Evolutionary conservation across 352 stramenopile genomes (phyloP).

Genomic region (Phytophthora pini): DNA sequence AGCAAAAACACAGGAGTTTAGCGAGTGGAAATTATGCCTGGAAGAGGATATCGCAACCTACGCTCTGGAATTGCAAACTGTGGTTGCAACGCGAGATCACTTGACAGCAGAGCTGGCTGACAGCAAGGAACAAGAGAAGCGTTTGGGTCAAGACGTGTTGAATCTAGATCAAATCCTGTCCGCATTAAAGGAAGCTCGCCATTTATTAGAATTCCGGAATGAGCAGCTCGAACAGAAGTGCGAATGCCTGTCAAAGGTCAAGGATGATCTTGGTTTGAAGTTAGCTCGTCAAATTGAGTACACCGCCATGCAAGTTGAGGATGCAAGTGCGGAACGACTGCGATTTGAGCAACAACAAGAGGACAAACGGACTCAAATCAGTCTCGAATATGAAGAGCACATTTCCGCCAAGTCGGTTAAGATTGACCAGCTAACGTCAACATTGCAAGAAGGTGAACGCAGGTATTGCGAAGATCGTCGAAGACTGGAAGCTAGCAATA

Average conservation of each 20-base stretch:
- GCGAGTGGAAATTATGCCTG: conserved; percentile 14
- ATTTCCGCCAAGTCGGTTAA: conserved; percentile 38
- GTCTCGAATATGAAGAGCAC: conserved; percentile 10
- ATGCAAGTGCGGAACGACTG: conserved; percentile 13
- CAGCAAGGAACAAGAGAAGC: conserved; percentile 4
- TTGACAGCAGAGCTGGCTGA: conserved; percentile 11
- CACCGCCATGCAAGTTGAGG: conserved; percentile 25
- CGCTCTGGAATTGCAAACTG: conserved; percentile 6
- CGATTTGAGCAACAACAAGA: conserved; percentile 17
- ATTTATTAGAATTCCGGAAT: conserved; percentile 7
- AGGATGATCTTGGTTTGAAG: conserved; percentile 9
- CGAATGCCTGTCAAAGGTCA: conserved; percentile 2
- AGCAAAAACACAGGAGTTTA: conserved; percentile 10
- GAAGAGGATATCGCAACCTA: conserved; percentile 23
- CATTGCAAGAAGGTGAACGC: conserved; percentile 14
- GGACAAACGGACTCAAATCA: conserved; percentile 11
- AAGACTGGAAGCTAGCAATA: conserved; percentile 12
- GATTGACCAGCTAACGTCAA: conserved; percentile 42
- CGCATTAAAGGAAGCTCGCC: background rate
- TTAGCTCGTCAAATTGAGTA: conserved; percentile 21
- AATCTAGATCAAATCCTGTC: conserved; percentile 11
- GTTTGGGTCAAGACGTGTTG: conserved; percentile 8
- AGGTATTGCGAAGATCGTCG: conserved; percentile 7
- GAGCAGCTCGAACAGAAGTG: conserved; percentile 13
- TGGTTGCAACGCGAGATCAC: conserved; percentile 5